A percentile compares a stretch with the other conserved stretches of the same genome.
Conservation (phyloP, 176 grass and related monocot species). For the Carex scoparia region DNA sequence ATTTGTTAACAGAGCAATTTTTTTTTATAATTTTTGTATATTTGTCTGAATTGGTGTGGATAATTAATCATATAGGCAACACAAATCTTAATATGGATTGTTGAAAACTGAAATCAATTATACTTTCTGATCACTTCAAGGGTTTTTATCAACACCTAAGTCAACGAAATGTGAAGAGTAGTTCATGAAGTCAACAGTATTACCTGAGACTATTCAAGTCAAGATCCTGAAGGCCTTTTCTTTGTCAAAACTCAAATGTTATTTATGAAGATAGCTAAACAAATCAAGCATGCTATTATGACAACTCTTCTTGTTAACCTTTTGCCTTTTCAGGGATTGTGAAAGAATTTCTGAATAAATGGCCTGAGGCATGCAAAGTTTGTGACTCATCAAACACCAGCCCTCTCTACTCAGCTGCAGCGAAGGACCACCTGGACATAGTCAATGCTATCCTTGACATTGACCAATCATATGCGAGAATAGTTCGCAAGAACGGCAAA, state of each 20-base stretch:
- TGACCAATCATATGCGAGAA: constrained; percentile 50
- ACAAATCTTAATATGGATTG: background rate
- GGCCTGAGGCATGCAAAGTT: constrained; percentile 57
- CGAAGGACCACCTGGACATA: constrained; percentile 82
- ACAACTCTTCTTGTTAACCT: background rate
- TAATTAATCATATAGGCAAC: no score
- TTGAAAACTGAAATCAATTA: background rate
- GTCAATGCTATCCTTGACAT: constrained; percentile 74
- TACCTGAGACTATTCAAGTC: background rate
- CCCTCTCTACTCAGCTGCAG: constrained; percentile 85
- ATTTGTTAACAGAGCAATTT: background rate
- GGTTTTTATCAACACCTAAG: background rate
- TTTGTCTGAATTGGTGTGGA: no score
- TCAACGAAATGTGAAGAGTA: background rate
- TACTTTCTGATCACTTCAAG: background rate
- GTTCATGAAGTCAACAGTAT: background rate
- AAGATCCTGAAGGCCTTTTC: background rate
- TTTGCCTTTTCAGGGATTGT: constrained; percentile 50
- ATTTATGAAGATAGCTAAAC: background rate
- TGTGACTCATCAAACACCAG: constrained; percentile 81
- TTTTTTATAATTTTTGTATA: no score
- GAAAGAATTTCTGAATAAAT: constrained; percentile 64
- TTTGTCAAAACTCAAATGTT: background rate
- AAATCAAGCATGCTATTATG: background rate
- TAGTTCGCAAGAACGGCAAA: constrained; percentile 91